phyloP scores from a whole-genome alignment of 106 monocot genomes.

The Alisma plantagoaquatica region DNA sequence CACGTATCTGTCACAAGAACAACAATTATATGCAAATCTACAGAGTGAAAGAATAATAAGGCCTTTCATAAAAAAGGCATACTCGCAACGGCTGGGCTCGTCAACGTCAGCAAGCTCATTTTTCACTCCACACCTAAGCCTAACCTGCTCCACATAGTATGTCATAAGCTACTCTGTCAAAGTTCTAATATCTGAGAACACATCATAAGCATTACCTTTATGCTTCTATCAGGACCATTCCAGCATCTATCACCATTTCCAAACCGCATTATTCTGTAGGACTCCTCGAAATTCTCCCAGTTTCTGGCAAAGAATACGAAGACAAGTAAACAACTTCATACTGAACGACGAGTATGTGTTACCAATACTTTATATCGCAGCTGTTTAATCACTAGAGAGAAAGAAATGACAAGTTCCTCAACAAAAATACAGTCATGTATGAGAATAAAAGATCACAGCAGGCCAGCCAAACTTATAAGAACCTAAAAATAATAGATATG shows the following conservation, averaged over 20 bases:
- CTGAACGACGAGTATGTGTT: too few relatives aligned
- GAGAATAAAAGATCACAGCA: neutral
- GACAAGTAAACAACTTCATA: too few relatives aligned
- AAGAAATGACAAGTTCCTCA: neutral
- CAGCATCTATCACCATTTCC: slow-evolving; percentile 83
- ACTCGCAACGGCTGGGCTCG: slow-evolving; percentile 99
- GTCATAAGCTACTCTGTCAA: neutral
- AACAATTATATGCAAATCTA: neutral
- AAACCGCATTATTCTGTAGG: slow-evolving; percentile 73
- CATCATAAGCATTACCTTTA: slow-evolving; percentile 41
- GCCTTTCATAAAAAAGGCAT: slow-evolving; percentile 8
- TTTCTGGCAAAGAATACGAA: slow-evolving; percentile 37
- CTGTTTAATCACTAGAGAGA: neutral
- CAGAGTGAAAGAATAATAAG: neutral
- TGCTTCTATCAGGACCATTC: slow-evolving; percentile 97
- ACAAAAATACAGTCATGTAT: neutral
- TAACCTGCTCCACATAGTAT: slow-evolving; percentile 47
- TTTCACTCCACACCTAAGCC: slow-evolving; percentile 88
- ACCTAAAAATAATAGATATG: too few relatives aligned
- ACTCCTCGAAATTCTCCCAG: slow-evolving; percentile 97
- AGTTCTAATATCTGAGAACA: neutral
- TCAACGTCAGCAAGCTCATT: slow-evolving; percentile 84
- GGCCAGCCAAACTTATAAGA: too few relatives aligned
- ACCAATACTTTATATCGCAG: neutral
- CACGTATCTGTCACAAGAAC: slow-evolving; percentile 49